Evolutionary conservation across 345 rosid species (phyloP).

Genomic region (Eucalyptus shirleyi): DNA sequence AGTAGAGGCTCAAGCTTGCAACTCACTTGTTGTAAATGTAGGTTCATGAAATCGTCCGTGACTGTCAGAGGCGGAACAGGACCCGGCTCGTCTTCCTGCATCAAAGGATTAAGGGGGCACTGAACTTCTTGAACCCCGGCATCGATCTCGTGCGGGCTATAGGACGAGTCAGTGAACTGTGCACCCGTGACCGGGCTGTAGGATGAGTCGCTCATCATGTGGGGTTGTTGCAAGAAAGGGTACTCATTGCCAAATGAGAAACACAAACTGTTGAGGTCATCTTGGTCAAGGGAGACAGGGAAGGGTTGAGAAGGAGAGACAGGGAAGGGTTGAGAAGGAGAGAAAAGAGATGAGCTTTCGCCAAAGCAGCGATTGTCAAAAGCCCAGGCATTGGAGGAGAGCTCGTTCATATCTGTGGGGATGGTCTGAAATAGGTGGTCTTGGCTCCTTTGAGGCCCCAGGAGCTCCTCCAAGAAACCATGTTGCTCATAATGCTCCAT

Average conservation of each 20-base stretch:
- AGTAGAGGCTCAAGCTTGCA: slow-evolving; percentile 27
- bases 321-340: background rate
- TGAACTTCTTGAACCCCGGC: background rate
- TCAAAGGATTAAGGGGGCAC: background rate
- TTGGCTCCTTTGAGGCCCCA: background rate
- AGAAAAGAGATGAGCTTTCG: background rate
- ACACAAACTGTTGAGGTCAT: background rate
- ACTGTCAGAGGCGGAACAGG: slow-evolving; percentile 1
- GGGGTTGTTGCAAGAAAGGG: background rate
- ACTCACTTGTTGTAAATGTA: background rate
- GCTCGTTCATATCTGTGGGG: slow-evolving; percentile 7
- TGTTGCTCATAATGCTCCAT: slow-evolving; percentile 19
- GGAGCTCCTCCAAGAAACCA: slow-evolving; percentile 9
- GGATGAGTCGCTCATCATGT: background rate
- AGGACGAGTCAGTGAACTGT: background rate
- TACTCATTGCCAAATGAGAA: background rate
- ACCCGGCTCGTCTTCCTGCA: slow-evolving; percentile 20
- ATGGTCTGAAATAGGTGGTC: background rate
- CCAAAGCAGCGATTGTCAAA: background rate
- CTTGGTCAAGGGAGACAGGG: background rate
- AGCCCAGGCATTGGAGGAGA: background rate
- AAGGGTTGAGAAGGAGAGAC: background rate
- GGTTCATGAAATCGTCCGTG: background rate
- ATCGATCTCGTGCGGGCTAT: background rate
- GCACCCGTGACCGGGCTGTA: background rate